Evolutionary conservation across 2,329 filamentous ascomycete genomes (phyloP).

Genomic region (Fusarium compactum): DNA sequence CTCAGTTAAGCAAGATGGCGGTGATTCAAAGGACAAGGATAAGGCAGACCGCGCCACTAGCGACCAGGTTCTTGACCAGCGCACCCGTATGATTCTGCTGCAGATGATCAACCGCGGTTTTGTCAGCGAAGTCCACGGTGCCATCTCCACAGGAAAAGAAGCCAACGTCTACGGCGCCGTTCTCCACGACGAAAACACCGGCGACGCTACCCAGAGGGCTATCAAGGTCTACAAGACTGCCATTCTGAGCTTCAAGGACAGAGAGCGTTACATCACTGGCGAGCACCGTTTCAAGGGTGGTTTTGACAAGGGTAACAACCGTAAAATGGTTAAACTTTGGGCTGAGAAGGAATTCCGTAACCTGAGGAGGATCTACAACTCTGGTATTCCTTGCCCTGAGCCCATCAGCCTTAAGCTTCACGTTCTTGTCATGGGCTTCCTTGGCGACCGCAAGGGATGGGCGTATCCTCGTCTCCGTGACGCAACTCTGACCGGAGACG

Average conservation of each 20-base stretch:
- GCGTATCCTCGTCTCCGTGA: conserved; percentile 91
- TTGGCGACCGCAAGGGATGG: conserved; percentile 88
- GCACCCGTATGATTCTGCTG: conserved; percentile 93
- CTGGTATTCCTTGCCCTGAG: conserved; percentile 91
- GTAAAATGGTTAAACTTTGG: conserved; percentile 98
- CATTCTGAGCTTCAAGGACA: conserved; percentile 97
- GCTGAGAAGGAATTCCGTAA: conserved; percentile 99
- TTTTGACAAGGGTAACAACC: conserved; percentile 93
- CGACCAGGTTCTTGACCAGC: conserved; percentile 93
- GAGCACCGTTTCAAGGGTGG: conserved; percentile 92
- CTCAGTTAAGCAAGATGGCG: conserved; percentile 64
- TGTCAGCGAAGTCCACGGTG: conserved; percentile 92
- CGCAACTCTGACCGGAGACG: conserved; percentile 77
- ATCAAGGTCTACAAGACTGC: conserved; percentile 99
- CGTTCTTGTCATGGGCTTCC: conserved; percentile 93
- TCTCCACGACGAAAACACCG: conserved; percentile 66
- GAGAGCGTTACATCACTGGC: conserved; percentile 94
- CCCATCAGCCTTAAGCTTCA: conserved; percentile 92
- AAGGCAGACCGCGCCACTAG: conserved; percentile 93
- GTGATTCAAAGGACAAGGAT: conserved; percentile 73
- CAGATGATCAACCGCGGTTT: conserved; percentile 95
- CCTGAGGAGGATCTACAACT: conserved; percentile 82
- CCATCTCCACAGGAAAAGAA: conserved; percentile 96
- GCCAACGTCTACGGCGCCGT: conserved; percentile 97
- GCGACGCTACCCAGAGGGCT: conserved; percentile 77